A percentile compares a stretch with the other conserved stretches of the same genome.
These are phyloP conservation scores for Entoloma clypeatum DNA, from an alignment of 1,284 basidiomycete species.

Conservation along the genomic window DNA sequence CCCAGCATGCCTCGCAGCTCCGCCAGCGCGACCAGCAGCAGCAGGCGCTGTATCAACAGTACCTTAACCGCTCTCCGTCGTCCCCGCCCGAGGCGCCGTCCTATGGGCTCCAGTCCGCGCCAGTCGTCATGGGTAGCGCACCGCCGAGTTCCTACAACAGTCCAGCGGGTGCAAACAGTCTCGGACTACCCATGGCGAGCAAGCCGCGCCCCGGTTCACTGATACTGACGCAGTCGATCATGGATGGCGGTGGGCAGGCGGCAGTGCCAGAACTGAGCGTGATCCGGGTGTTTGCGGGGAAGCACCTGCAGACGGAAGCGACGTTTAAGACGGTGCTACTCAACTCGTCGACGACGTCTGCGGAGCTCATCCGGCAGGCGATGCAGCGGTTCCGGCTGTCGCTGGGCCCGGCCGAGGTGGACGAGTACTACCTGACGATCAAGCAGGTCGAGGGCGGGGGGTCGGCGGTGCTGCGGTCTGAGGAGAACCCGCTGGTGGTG, in stretches of 20 bases:
- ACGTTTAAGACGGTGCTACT: slow-evolving; percentile 98
- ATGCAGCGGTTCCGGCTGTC: slow-evolving; percentile 89
- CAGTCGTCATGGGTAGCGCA: slow-evolving; percentile 46
- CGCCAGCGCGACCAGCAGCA: slow-evolving; percentile 87
- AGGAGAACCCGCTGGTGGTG: slow-evolving; percentile 80
- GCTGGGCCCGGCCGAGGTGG: slow-evolving; percentile 49
- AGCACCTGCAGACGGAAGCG: slow-evolving; percentile 83
- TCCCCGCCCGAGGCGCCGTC: slow-evolving; percentile 70
- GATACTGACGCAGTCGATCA: slow-evolving; percentile 56
- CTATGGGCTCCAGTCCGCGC: slow-evolving; percentile 64
- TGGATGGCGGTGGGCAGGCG: slow-evolving; percentile 57
- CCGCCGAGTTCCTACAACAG: slow-evolving; percentile 39
- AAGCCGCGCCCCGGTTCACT: slow-evolving; percentile 70
- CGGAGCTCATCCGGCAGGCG: slow-evolving; percentile 86
- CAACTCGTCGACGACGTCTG: slow-evolving; percentile 79
- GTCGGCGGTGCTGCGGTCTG: slow-evolving; percentile 64
- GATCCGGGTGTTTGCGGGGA: slow-evolving; percentile 91
- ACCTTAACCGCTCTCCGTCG: slow-evolving; percentile 77
- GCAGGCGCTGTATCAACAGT: slow-evolving; percentile 85
- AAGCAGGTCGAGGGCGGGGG: slow-evolving; percentile 85
- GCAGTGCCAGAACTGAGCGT: slow-evolving; percentile 87
- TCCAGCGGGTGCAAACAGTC: slow-evolving; percentile 32
- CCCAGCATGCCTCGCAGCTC: slow-evolving; percentile 54
- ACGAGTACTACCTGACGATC: slow-evolving; percentile 86
- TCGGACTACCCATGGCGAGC: slow-evolving; percentile 47